Base-by-base conservation (phyloP, 2,329 filamentous ascomycete species). In the Fusarium nisikadoi region DNA sequence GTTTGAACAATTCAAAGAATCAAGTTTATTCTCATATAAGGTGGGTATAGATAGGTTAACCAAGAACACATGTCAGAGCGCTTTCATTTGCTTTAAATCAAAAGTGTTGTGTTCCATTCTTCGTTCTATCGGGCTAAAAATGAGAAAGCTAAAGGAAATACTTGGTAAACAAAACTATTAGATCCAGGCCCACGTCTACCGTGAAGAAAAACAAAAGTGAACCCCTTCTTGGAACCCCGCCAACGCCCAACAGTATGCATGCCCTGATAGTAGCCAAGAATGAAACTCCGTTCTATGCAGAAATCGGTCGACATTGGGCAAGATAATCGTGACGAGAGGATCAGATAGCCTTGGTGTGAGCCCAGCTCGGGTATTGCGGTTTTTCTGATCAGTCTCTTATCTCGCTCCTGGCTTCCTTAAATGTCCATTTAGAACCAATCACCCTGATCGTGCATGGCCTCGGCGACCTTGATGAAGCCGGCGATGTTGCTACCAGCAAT, bases 401-500 rank as follows among this genome's bases (percentile, higher is more conserved):
- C 53, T 57, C 64, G 38, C 64, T 43, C 62, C 55, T 56, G n/a
- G 38, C 29, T 49, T 50, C n/a, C 53, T 49, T 29, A 27, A 29
- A 38, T 52, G 16, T 46, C 43, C 64, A 62, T 49, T 63, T 75
- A 71, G 58, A 88, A 98, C 95, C 95, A 98, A 84, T 98, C 95
- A 79, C 96, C 96, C 85, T 98, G 95, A 83, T 97, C 94, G 81
- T 92, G 89, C 95, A 98, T 98, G 79, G 96, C 95, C 78, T 90
- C 89, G 57, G 92, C 95, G 61, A 98, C 95, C 92, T 98, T 99
- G 84, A 93, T 92, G 87, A 98, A 98, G 65, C 96, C 96, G 68
- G 96, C 96, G 86, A 99, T 97, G 86, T 98, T 98, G 87, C 92
- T 93, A 77, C 96, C 96, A 66, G 94, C 94, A 43, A 98, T 94